Base-by-base conservation (phyloP, 768 basidiomycete species). In the Antrodiella citrinella region DNA sequence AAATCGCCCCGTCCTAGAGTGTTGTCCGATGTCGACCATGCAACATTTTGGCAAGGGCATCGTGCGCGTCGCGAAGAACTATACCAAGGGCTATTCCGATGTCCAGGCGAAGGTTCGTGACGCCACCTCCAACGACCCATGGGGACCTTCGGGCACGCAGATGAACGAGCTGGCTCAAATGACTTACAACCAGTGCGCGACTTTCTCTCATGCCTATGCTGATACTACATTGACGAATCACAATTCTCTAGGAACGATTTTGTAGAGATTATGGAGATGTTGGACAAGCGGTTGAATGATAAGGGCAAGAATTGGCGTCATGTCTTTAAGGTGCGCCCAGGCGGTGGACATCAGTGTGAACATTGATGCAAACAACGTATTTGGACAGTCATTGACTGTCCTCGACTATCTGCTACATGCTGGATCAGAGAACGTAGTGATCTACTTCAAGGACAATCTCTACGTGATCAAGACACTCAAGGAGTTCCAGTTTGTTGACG, bases 241-340 rank as follows among this genome's bases (percentile, higher is more conserved):
- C 21, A 15, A 11, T n/a, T 20, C 39, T n/a, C 4, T 57, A 81
- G 93, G 69, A 86, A 83, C 52, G 94, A 98, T 61, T 99, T 99
- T 65, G 92, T 98, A 11, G 96, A 99, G 71, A 91, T 99, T 62
- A 97, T 99, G 92, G 96, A 99, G 73, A 96, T 97, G 91, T 77
- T 99, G 45, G 96, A 98, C 70, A 98, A 99, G 69, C 83, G 96
- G 47, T 72, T 99, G 54, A 93, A 93, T 59, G 96, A 99, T 72
- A 98, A 96, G 75, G 96, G 96, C 30, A 98, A 98, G 81, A 97
- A 98, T 61, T 99, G 96, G 96, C 80, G 95, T 47, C 96, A 99
- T 73, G 95, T 98, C 51, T 98, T 96, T 80, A 98, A 98, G 77
- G 91, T 84, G 50, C 52, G 75, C 25, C 40, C 12, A 26, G 22